Evolutionary conservation across 805 yeast species (phyloP).

Genomic region (Lipomyces starkeyi): DNA sequence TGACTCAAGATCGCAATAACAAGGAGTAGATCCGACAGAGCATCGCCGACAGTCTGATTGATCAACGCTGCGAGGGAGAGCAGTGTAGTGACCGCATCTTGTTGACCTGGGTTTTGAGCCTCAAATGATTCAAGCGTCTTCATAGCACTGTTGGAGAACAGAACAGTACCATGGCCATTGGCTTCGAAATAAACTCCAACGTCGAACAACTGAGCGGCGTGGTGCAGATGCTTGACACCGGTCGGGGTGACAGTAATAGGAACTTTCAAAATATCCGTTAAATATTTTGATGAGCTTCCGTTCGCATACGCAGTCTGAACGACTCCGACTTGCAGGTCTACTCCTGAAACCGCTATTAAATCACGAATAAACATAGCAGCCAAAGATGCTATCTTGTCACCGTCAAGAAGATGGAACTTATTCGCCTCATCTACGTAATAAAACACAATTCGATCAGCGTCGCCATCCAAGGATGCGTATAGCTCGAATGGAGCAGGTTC

Average conservation of each 20-base stretch:
- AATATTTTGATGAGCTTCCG: slow-evolving; percentile 82
- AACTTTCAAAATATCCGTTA: slow-evolving; percentile 62
- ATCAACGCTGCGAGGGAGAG: slow-evolving; percentile 70
- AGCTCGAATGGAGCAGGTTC: slow-evolving; percentile 55
- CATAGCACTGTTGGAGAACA: slow-evolving; percentile 66
- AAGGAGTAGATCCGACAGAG: slow-evolving; percentile 86
- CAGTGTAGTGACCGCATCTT: slow-evolving; percentile 59
- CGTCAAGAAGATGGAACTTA: slow-evolving; percentile 64
- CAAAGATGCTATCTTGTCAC: slow-evolving; percentile 90
- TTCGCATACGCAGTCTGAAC: slow-evolving; percentile 98
- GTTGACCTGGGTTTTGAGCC: slow-evolving; percentile 54
- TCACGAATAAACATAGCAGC: slow-evolving; percentile 71
- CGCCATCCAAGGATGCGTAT: slow-evolving; percentile 92
- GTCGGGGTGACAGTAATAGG: slow-evolving; percentile 92
- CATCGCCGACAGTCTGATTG: slow-evolving; percentile 98
- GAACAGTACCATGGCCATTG: slow-evolving; percentile 97
- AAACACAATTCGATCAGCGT: slow-evolving; percentile 92
- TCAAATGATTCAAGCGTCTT: slow-evolving; percentile 47
- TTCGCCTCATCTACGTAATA: slow-evolving; percentile 51
- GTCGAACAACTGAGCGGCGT: slow-evolving; percentile 79
- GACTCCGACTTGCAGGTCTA: slow-evolving; percentile 66
- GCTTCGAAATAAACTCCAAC: slow-evolving; percentile 97
- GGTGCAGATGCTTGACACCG: slow-evolving; percentile 96
- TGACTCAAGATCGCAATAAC: slow-evolving; percentile 69
- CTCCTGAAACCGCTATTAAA: slow-evolving; percentile 54